Evolutionary conservation across 2,329 filamentous ascomycete genomes (phyloP).

Genomic region (Alternaria tenuissima): DNA sequence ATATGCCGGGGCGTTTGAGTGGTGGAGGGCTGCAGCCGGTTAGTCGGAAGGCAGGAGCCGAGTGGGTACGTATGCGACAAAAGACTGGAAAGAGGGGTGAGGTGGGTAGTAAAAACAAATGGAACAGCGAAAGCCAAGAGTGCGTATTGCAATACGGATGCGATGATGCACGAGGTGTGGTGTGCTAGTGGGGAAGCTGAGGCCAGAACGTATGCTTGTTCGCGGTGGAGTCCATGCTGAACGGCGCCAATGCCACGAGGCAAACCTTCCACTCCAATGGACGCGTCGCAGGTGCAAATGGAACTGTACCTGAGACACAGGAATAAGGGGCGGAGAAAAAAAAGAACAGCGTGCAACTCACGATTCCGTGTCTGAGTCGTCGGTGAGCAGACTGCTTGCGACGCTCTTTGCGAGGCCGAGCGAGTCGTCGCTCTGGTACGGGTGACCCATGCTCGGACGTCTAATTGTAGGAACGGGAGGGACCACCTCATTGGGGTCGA

Average conservation of each 20-base stretch:
- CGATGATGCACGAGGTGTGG: constrained; percentile 16
- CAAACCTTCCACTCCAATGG: constrained; percentile 3
- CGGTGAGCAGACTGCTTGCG: constrained; percentile 59
- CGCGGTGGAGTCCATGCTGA: constrained; percentile 32
- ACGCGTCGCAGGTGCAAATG: constrained; percentile 15
- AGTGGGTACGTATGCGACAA: constrained; percentile 24
- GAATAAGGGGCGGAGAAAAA: not conserved
- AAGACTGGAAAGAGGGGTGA: constrained; percentile 21
- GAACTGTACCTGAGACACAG: constrained; percentile 16
- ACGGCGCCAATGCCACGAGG: constrained; percentile 21
- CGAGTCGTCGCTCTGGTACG: constrained; percentile 52
- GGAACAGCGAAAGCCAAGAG: constrained; percentile 19
- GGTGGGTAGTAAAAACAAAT: constrained; percentile 18
- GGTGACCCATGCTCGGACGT: constrained; percentile 23
- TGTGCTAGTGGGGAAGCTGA: constrained; percentile 28
- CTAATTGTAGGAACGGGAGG: constrained; percentile 35
- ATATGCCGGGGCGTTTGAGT: constrained; percentile 50
- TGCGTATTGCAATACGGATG: constrained; percentile 18
- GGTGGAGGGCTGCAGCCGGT: constrained; percentile 43
- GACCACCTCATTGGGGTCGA: constrained; percentile 28
- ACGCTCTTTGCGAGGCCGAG: constrained; percentile 55
- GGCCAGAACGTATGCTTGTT: constrained; percentile 28
- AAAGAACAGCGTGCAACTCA: constrained; percentile 50
- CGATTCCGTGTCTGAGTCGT: constrained; percentile 60
- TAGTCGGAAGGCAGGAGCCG: constrained; percentile 33